A percentile compares a stretch with the other conserved stretches of the same genome.
phyloP scores from a whole-genome alignment of 2,329 filamentous ascomycete genomes.

The Elsinoe perseae region DNA sequence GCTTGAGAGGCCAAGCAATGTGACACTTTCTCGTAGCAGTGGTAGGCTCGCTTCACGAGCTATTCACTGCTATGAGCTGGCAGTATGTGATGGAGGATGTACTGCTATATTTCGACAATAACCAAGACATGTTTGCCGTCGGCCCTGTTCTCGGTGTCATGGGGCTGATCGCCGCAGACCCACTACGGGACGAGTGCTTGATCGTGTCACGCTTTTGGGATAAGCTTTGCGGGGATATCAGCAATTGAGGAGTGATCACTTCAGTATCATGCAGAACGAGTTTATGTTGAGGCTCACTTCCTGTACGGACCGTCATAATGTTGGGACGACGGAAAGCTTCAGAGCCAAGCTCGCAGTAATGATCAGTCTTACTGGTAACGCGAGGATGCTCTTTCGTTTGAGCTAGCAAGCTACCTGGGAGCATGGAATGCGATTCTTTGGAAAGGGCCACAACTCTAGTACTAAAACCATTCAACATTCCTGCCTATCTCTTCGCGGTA shows the following conservation, averaged over 20 bases:
- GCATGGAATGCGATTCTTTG: no score
- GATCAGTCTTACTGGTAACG: no score
- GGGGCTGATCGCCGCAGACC: not conserved
- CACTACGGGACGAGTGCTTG: not conserved
- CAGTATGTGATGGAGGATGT: no score
- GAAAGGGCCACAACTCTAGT: no score
- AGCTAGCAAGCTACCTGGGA: no score
- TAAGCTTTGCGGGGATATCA: not conserved
- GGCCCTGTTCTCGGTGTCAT: not conserved
- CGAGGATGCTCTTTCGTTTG: no score
- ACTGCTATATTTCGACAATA: no score
- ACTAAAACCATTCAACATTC: no score
- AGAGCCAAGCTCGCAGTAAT: no score
- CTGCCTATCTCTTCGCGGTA: no score
- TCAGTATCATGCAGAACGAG: not conserved
- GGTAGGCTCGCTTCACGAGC: not conserved
- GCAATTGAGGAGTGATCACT: not conserved
- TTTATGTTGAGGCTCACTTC: not conserved
- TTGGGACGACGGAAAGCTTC: no score
- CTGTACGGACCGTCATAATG: not conserved
- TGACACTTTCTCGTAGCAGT: not conserved
- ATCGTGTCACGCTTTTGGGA: conserved; percentile 3
- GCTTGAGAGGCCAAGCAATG: not conserved
- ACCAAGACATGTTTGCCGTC: not conserved
- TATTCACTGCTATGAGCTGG: not conserved